phyloP scores from a whole-genome alignment of 1,139 yeast genomes.

The Lodderomyces elongisporus region DNA sequence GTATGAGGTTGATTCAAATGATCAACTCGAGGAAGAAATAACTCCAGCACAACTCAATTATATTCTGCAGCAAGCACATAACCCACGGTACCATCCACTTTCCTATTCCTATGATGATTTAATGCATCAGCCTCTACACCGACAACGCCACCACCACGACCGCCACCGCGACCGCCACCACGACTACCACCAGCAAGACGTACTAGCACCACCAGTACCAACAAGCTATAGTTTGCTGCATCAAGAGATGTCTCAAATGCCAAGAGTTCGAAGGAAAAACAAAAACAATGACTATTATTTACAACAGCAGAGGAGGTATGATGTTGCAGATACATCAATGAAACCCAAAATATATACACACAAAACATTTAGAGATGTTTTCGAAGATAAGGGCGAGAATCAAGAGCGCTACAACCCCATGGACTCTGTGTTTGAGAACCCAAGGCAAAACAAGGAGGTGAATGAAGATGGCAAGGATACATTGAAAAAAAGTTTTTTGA shows the following conservation, averaged over 20 bases:
- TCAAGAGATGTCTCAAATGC: too few species aligned
- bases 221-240: too few species aligned
- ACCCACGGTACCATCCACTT: not conserved
- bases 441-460: constrained; percentile 31
- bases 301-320: constrained; percentile 32
- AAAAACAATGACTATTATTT: constrained; percentile 31
- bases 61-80: constrained; percentile 14
- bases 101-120: not conserved
- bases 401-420: constrained; percentile 36
- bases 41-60: constrained; percentile 36
- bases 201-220: too few species aligned
- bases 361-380: constrained; percentile 38
- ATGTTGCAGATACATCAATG: constrained; percentile 24
- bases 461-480: constrained; percentile 24
- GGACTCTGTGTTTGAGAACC: constrained; percentile 39
- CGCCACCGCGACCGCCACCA: not conserved
- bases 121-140: not conserved
- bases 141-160: not conserved
- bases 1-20: constrained; percentile 24
- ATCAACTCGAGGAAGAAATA: constrained; percentile 25
- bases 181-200: too few species aligned
- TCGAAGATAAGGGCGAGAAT: constrained; percentile 28
- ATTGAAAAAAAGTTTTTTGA: constrained; percentile 18
- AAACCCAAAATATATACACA: constrained; percentile 40
- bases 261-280: constrained; percentile 4